Conservation (phyloP, 768 basidiomycete genomes). For the Ramaria sp. region DNA sequence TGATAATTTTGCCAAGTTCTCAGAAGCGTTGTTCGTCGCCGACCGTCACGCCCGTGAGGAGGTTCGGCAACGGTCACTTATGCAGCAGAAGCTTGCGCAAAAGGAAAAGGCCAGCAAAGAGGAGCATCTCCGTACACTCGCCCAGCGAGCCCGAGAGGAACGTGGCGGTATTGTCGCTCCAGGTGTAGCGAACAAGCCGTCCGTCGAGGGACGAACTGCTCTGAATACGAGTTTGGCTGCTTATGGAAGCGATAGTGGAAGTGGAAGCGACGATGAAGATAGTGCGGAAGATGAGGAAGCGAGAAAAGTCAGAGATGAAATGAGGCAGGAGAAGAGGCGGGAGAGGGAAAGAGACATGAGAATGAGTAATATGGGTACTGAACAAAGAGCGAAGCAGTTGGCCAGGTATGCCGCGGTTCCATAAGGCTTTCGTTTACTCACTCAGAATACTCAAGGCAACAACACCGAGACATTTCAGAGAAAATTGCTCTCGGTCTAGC, state of each 20-base stretch:
- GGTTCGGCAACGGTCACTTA: conserved; percentile 88
- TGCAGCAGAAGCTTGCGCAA: conserved; percentile 98
- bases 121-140: conserved; percentile 87
- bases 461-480: conserved; percentile 98
- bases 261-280: conserved; percentile 35
- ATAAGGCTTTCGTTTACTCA: neutral
- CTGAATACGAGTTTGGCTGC: conserved; percentile 70
- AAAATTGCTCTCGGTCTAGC: conserved; percentile 97
- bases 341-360: conserved; percentile 96
- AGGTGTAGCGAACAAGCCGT: conserved; percentile 37
- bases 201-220: conserved; percentile 55
- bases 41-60: conserved; percentile 98
- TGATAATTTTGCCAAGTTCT: conserved; percentile 98
- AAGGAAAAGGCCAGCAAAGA: conserved; percentile 98
- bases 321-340: conserved; percentile 83
- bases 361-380: conserved; percentile 98
- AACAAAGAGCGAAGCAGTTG: conserved; percentile 91
- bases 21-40: conserved; percentile 89
- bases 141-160: conserved; percentile 93
- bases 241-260: conserved; percentile 79
- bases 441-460: conserved; percentile 37
- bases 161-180: conserved; percentile 61
- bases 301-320: conserved; percentile 75
- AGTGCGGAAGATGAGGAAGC: conserved; percentile 71
- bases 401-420: conserved; percentile 41